Conservation (phyloP, 148 eudicot genomes). For the Rhododendron griersonianum region DNA sequence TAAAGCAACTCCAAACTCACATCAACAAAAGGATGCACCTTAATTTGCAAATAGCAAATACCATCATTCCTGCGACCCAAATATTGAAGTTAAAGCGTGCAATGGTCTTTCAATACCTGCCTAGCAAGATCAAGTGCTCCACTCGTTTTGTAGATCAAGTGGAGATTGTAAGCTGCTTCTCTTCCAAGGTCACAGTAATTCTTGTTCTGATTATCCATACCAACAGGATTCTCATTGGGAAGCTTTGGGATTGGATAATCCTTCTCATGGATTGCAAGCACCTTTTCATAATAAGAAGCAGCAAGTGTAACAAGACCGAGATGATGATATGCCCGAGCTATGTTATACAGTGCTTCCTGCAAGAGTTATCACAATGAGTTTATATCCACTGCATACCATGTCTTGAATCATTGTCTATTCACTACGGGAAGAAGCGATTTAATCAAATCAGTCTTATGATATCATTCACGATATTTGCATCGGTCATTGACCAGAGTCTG, state of each 20-base stretch:
- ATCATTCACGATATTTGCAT: not conserved
- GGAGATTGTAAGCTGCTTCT: conserved; percentile 90
- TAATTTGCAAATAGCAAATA: not conserved
- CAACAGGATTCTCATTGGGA: conserved; percentile 38
- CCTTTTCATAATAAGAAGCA: conserved; percentile 74
- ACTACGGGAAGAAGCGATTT: not conserved
- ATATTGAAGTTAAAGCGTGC: conserved; percentile 29
- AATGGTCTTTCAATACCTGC: conserved; percentile 68
- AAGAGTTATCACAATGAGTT: not conserved
- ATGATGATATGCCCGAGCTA: conserved; percentile 83
- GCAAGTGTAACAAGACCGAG: conserved; percentile 76
- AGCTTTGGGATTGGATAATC: conserved; percentile 65
- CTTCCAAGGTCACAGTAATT: conserved; percentile 80
- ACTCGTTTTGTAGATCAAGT: conserved; percentile 72
- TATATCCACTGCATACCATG: not conserved
- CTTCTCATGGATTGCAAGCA: conserved; percentile 44
- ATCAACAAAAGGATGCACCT: not conserved
- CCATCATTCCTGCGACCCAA: not conserved
- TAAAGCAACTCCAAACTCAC: not conserved
- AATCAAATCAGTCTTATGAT: not conserved
- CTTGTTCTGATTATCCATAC: conserved; percentile 20
- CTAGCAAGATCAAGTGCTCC: conserved; percentile 85
- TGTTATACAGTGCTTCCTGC: conserved; percentile 75
- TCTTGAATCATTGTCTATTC: not conserved
- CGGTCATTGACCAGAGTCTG: not conserved